A percentile compares a stretch with the other conserved stretches of the same genome.
phyloP scores from a whole-genome alignment of 306 rosid species.

The Echinosophora koreensis region DNA sequence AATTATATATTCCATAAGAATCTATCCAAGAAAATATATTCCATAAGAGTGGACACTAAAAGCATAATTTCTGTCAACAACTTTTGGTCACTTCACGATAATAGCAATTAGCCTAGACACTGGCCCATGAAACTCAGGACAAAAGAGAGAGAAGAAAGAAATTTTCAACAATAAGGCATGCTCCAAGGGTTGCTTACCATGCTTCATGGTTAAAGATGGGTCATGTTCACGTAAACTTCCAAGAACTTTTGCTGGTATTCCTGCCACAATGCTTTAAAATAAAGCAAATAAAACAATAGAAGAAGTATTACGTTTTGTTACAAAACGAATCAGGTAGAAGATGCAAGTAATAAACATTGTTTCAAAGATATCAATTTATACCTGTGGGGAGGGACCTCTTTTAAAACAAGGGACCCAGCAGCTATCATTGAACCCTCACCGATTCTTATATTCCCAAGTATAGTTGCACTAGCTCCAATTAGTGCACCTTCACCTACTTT shows the following conservation, averaged over 20 bases:
- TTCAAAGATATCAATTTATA: conserved; percentile 39
- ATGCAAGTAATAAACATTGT: conserved; percentile 27
- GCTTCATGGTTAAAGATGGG: conserved; percentile 95
- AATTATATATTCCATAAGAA: conserved; percentile 8
- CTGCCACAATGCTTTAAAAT: conserved; percentile 81
- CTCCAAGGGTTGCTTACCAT: conserved; percentile 66
- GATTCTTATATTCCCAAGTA: conserved; percentile 87
- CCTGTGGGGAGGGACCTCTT: conserved; percentile 85
- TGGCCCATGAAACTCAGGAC: neutral
- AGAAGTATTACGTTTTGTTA: conserved; percentile 35
- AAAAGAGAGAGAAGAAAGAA: neutral
- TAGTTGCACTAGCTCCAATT: conserved; percentile 84
- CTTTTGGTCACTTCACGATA: neutral
- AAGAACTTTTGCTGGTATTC: conserved; percentile 83
- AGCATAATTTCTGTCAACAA: conserved; percentile 6
- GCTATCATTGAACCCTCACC: conserved; percentile 92
- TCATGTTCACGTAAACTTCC: conserved; percentile 69
- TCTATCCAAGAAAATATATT: neutral
- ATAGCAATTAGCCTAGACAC: conserved; percentile 18
- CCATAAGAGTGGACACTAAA: conserved; percentile 13
- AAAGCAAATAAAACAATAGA: conserved; percentile 14
- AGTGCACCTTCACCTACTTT: conserved; percentile 92
- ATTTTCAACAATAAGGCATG: conserved; percentile 11
- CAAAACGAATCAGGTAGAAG: conserved; percentile 21
- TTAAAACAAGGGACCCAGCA: conserved; percentile 88